Percentiles rank a stretch among this genome's conserved stretches.
Evolutionary conservation across 805 yeast species (phyloP).

Genomic region (Saccharomycopsis sp.): DNA sequence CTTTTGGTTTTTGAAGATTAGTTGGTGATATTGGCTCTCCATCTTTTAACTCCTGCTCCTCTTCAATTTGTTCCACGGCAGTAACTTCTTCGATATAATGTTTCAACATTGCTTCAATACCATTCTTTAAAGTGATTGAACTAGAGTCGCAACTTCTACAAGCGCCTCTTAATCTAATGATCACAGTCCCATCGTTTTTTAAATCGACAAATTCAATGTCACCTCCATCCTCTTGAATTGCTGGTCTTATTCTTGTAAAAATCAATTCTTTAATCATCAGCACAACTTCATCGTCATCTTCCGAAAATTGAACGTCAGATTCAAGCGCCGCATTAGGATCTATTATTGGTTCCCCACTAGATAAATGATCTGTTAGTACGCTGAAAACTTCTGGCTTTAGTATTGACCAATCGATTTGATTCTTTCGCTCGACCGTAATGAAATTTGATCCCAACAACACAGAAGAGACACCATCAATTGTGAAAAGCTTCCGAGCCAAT

Average conservation of each 20-base stretch:
- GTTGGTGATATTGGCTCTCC: conserved; percentile 16
- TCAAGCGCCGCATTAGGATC: conserved; percentile 24
- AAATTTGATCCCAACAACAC: conserved; percentile 80
- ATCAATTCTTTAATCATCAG: conserved; percentile 63
- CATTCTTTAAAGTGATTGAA: conserved; percentile 58
- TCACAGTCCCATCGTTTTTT: conserved; percentile 51
- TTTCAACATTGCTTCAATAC: conserved; percentile 65
- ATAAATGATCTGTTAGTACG: conserved; percentile 27
- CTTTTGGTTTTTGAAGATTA: background rate
- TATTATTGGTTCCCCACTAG: conserved; percentile 46
- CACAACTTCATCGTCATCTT: conserved; percentile 61
- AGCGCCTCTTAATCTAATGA: conserved; percentile 57
- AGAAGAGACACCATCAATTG: conserved; percentile 68
- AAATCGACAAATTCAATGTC: conserved; percentile 62
- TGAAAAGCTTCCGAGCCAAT: conserved; percentile 64
- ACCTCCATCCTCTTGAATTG: conserved; percentile 71
- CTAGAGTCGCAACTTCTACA: conserved; percentile 67
- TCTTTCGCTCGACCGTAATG: conserved; percentile 67
- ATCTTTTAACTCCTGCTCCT: conserved; percentile 26
- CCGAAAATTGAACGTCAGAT: conserved; percentile 34
- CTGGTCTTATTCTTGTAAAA: conserved; percentile 65
- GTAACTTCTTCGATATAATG: conserved; percentile 64
- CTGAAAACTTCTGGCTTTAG: conserved; percentile 59
- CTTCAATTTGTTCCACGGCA: conserved; percentile 47
- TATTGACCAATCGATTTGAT: conserved; percentile 46